Conservation (phyloP, 225 moss, liverwort and hornwort genomes). For the Ulota crispa region DNA sequence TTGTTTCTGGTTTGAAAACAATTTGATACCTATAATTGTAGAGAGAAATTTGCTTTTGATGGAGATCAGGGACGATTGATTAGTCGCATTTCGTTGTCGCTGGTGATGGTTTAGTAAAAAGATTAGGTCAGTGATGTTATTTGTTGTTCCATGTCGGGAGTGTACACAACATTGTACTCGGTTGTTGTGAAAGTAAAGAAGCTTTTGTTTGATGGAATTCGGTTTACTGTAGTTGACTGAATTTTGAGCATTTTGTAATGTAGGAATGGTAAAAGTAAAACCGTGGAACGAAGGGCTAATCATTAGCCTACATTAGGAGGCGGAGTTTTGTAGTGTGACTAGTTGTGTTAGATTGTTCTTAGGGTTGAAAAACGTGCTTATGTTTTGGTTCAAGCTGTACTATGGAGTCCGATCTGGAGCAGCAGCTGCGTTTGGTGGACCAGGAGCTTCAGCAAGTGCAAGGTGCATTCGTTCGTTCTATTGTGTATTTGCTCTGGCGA, state of each 20-base stretch:
- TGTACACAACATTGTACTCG: neutral
- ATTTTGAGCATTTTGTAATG: neutral
- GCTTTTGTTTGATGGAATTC: neutral
- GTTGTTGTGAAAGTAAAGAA: neutral
- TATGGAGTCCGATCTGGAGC: slow-evolving; percentile 73
- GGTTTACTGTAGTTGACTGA: neutral
- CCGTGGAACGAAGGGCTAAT: neutral
- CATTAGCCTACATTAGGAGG: neutral
- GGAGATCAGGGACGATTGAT: slow-evolving; percentile 10
- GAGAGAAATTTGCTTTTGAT: neutral
- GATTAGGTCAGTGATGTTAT: neutral
- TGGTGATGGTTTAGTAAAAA: neutral
- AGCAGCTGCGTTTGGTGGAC: slow-evolving; percentile 78
- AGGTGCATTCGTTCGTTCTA: slow-evolving; percentile 39
- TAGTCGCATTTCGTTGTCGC: too few species aligned
- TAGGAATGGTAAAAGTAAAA: neutral
- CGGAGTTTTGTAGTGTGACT: neutral
- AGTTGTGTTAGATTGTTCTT: neutral
- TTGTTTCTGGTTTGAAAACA: neutral
- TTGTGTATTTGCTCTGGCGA: neutral
- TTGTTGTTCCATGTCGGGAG: neutral
- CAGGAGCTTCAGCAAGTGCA: slow-evolving; percentile 85
- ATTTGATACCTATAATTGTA: too few species aligned
- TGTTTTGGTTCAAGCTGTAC: neutral
- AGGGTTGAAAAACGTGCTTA: neutral